A percentile compares a stretch with the other conserved stretches of the same genome.
phyloP scores from a whole-genome alignment of 306 rosid species.

The Inga oerstediana region DNA sequence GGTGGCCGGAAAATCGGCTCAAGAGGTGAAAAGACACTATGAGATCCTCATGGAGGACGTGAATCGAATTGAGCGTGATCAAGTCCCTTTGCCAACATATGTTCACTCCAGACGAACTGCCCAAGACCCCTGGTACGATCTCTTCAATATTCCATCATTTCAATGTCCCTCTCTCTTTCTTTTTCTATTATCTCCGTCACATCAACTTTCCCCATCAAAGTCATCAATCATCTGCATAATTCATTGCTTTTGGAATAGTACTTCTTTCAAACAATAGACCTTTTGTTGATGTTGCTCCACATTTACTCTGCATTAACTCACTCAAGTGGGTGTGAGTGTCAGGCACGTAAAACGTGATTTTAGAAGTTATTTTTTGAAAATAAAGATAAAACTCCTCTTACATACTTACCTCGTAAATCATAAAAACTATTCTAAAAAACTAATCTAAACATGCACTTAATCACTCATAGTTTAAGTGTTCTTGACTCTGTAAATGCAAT shows the following conservation, averaged over 20 bases:
- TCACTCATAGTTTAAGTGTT: too few species aligned
- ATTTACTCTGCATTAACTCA: background rate
- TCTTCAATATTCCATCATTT: background rate
- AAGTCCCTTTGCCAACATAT: slow-evolving; percentile 72
- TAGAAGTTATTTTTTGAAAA: too few species aligned
- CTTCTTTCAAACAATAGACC: background rate
- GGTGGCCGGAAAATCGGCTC: slow-evolving; percentile 75
- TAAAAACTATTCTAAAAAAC: too few species aligned
- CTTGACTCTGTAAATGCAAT: slow-evolving; percentile 45
- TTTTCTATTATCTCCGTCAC: background rate
- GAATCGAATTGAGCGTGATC: slow-evolving; percentile 72
- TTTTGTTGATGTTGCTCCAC: background rate
- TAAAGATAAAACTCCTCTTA: too few species aligned
- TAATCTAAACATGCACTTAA: too few species aligned
- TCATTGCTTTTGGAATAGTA: background rate
- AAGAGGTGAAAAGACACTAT: slow-evolving; percentile 79
- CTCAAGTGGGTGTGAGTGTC: too few species aligned
- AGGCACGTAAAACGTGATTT: fast-evolving
- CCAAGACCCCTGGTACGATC: slow-evolving; percentile 58
- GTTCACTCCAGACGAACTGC: slow-evolving; percentile 40
- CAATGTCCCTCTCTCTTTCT: background rate
- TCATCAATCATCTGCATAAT: background rate
- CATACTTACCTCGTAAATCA: too few species aligned
- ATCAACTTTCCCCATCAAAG: background rate
- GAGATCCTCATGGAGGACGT: slow-evolving; percentile 80